These are phyloP conservation scores for Candida sithepensis DNA, from an alignment of 805 yeast genomes.

Conservation along the genomic window DNA sequence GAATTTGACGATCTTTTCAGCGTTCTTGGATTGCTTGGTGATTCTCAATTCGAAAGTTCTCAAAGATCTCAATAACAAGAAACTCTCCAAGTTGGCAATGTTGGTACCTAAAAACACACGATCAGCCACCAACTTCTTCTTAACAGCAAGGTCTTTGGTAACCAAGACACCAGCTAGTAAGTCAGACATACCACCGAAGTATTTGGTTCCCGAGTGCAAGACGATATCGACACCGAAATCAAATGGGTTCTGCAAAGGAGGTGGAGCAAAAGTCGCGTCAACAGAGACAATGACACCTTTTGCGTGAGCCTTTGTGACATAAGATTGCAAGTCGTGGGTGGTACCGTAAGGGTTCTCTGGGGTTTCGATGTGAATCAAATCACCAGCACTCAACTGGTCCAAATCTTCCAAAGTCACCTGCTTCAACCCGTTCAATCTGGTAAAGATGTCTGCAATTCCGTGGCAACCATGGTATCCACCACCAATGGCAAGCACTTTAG, in stretches of 20 bases:
- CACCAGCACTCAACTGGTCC: constrained; percentile 51
- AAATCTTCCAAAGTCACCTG: constrained; percentile 50
- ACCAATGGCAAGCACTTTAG: constrained; percentile 68
- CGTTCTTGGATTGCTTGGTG: constrained; percentile 59
- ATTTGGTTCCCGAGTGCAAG: constrained; percentile 92
- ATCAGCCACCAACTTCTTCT: constrained; percentile 50
- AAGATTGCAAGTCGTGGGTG: constrained; percentile 56
- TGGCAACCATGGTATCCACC: constrained; percentile 85
- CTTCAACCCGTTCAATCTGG: constrained; percentile 57
- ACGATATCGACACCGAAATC: constrained; percentile 80
- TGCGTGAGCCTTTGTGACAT: constrained; percentile 68
- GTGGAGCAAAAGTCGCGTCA: constrained; percentile 93
- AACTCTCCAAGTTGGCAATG: constrained; percentile 74
- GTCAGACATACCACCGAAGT: constrained; percentile 95
- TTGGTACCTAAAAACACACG: constrained; percentile 75
- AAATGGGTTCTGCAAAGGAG: constrained; percentile 81
- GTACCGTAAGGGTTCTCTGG: constrained; percentile 85
- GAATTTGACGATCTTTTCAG: constrained; percentile 56
- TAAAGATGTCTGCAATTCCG: constrained; percentile 60
- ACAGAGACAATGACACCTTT: constrained; percentile 70
- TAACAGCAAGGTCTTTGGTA: constrained; percentile 51
- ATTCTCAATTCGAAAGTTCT: constrained; percentile 79
- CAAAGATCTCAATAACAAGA: constrained; percentile 69
- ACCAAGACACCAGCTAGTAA: constrained; percentile 76
- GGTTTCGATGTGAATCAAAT: constrained; percentile 78